Evolutionary conservation across 176 grass and related monocot species (phyloP).

Genomic region (Dactylis glomerata): DNA sequence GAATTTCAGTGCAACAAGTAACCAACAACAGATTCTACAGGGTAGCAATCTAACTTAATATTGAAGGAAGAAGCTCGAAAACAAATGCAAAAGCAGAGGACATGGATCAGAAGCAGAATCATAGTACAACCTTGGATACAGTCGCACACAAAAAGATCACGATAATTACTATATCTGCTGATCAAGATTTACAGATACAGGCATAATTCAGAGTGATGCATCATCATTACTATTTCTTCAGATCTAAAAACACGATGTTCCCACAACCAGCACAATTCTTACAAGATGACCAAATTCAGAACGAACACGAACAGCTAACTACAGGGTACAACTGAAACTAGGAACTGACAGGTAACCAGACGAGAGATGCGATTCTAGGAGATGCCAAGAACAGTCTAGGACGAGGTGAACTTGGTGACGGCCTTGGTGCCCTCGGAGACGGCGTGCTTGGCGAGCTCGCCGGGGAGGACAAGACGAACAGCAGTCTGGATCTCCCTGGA

Average conservation of each 20-base stretch:
- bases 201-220: background rate
- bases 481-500: constrained; percentile 60
- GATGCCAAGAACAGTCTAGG: background rate
- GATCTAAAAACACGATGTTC: background rate
- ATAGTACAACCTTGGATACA: background rate
- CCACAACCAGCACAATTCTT: background rate
- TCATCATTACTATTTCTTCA: background rate
- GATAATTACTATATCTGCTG: background rate
- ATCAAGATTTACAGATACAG: background rate
- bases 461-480: constrained; percentile 56
- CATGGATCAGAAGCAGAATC: background rate
- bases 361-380: no score
- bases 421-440: constrained; percentile 43
- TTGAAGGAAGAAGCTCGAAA: background rate
- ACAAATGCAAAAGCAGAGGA: background rate
- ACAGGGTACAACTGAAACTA: background rate
- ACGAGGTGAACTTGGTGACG: background rate
- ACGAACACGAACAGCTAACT: background rate
- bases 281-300: background rate
- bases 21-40: no score
- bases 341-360: background rate
- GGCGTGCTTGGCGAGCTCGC: constrained; percentile 59
- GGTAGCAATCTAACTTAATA: no score
- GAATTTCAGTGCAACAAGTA: background rate
- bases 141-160: background rate